Base-by-base conservation (phyloP, 2,329 filamentous ascomycete genomes). In the Metarhizium humberi region DNA sequence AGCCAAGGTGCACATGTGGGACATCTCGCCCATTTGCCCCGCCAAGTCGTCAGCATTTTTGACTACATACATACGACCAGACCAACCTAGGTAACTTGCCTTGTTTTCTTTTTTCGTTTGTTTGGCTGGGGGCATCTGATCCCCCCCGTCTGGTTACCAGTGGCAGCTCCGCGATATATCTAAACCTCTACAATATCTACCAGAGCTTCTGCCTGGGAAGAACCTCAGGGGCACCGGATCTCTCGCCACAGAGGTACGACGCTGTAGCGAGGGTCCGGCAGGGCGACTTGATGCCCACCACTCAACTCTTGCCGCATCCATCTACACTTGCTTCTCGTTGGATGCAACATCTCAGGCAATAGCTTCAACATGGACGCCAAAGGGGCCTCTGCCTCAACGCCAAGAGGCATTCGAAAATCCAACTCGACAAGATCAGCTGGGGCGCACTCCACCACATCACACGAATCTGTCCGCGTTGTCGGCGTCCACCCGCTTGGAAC, bases 401-500 rank as follows among this genome's bases (percentile, higher is more conserved):
- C 62, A 6, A 61, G 62, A 36, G 63, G 58, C 20, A 58, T 73
- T 57, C 61, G 65, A 51, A 73, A 71, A 61, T 71, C 71, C 54
- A 61, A 70, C 60, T 73, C 72, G 4, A 63, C 53, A 40, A 54
- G 55, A 43, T 66, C 62, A 13, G 57, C 60, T 52, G 60, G 58
- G 57, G 56, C 55, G 14, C 59, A 61, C 50, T 70, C 68, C 4
- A 66, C 65, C 51, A 68, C 62, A 50, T 75, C 73, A 5, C 64
- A 69, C 58, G 63, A 66, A 52, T 75, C 73, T 10, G 64, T 75
- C 4, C 64, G 65, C 6, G 70, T 69, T 32, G 67, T 71, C 25
- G 73, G 74, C n/a, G 64, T 66, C 1, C 62, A 71, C 55, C 74
- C 76, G 13, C 60, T 75, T 34, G 77, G 77, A 6, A 70, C 65